A percentile compares a stretch with the other conserved stretches of the same genome.
These are phyloP conservation scores for Codiaeum variegatum DNA, from an alignment of 441 rosid species.

Conservation along the genomic window DNA sequence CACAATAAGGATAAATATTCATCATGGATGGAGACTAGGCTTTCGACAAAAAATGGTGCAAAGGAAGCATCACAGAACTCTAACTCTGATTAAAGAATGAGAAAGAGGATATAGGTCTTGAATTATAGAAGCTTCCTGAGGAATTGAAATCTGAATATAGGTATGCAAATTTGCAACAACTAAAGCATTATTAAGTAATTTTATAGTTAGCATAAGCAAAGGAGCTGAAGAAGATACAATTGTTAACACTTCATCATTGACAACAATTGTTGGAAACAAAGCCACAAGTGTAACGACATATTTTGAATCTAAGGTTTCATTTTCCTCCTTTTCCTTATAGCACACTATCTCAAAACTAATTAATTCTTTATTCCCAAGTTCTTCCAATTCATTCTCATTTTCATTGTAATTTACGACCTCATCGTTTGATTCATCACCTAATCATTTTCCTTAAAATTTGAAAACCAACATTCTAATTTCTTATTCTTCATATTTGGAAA, in stretches of 20 bases:
- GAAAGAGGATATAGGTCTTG: slow-evolving; percentile 90
- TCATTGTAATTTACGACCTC: too few relatives aligned
- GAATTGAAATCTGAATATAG: slow-evolving; percentile 83
- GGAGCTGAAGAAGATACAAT: slow-evolving; percentile 82
- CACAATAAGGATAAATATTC: slow-evolving; percentile 94
- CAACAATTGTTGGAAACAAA: too few relatives aligned
- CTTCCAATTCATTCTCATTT: too few relatives aligned
- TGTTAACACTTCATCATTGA: slow-evolving; percentile 89
- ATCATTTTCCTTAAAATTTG: too few relatives aligned
- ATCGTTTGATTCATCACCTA: too few relatives aligned
- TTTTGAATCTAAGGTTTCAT: too few relatives aligned
- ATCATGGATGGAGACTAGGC: slow-evolving; percentile 91
- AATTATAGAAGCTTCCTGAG: slow-evolving; percentile 77
- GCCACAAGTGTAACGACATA: too few relatives aligned
- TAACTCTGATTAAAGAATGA: slow-evolving; percentile 90
- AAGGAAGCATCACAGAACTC: slow-evolving; percentile 60
- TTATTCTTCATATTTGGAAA: too few relatives aligned
- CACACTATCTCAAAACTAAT: too few relatives aligned
- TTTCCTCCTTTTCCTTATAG: too few relatives aligned
- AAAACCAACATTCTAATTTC: too few relatives aligned
- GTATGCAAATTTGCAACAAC: slow-evolving; percentile 86
- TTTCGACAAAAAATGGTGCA: slow-evolving; percentile 75
- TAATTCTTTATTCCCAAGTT: too few relatives aligned
- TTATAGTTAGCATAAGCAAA: slow-evolving; percentile 72
- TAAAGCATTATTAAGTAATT: slow-evolving; percentile 79